A percentile compares a stretch with the other conserved stretches of the same genome.
phyloP scores from a whole-genome alignment of 2,329 filamentous ascomycete species.

The Aspergillus niger region DNA sequence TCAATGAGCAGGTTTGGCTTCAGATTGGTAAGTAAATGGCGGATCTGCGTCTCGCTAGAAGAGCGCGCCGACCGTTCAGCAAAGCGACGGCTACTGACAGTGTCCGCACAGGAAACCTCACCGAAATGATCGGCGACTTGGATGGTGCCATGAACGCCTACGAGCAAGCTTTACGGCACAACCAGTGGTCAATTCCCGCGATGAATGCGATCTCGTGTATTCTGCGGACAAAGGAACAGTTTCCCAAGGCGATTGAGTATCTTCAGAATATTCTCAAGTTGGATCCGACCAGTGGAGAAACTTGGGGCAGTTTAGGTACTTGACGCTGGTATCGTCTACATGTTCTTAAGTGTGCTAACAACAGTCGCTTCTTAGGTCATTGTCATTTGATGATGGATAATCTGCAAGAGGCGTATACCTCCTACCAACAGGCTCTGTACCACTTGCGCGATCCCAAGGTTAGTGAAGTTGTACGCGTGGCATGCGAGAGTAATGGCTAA shows the following conservation, averaged over 20 bases:
- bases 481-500: slow-evolving; percentile 8
- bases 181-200: slow-evolving; percentile 82
- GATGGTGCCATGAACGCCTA: slow-evolving; percentile 90
- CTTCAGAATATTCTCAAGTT: slow-evolving; percentile 88
- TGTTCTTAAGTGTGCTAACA: background rate
- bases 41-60: background rate
- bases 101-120: slow-evolving; percentile 67
- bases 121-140: slow-evolving; percentile 82
- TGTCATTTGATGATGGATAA: slow-evolving; percentile 99
- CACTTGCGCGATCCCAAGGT: slow-evolving; percentile 93
- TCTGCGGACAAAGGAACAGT: slow-evolving; percentile 87
- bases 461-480: slow-evolving; percentile 29
- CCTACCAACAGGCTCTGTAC: slow-evolving; percentile 93
- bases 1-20: slow-evolving; percentile 90
- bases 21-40: slow-evolving; percentile 72
- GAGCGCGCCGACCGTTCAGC: background rate
- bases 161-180: slow-evolving; percentile 84
- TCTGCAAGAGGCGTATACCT: slow-evolving; percentile 91
- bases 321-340: slow-evolving; percentile 9
- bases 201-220: slow-evolving; percentile 95
- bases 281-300: slow-evolving; percentile 86
- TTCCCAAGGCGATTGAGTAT: slow-evolving; percentile 90
- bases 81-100: slow-evolving; percentile 19
- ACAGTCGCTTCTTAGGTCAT: slow-evolving; percentile 64
- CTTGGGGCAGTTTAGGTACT: slow-evolving; percentile 91